Evolutionary conservation across 352 stramenopile genomes (phyloP), one percentile per base, ranked within the genome.

Genomic region (Globisporangium yorkense): DNA sequence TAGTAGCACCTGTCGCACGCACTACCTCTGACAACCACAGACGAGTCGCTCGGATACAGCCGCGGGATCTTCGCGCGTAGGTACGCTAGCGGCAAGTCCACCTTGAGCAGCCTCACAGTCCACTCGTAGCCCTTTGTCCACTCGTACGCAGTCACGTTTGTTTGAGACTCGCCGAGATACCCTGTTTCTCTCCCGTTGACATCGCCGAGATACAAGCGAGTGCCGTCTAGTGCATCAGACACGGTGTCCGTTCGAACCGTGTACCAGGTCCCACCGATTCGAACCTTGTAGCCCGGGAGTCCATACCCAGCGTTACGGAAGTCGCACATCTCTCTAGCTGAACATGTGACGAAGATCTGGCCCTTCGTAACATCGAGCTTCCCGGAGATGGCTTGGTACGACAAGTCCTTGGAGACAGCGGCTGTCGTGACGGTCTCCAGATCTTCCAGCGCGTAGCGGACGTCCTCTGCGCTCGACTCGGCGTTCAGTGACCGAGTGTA

Each of bases 81-180:
- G 40, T 84, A 85, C 3, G 15, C 40, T 2, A 90, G 59, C 2
- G 74, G 70, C 45, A 55, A 49, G 13, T 59, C 50, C 12, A 90
- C 66, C 12, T 56, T 63, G 10, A 92, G 62, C 72, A 92, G 72
- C 5, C 68, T 59, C 5, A 87, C 78, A 4, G 67, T 72, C 78
- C 79, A 92, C 2, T 74, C 53, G 43, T 90, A 90, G 27, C 83
- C 83, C 55, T 84, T 88, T 10, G 74, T 73, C 83, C 80, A 92
- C 54, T 90, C 80, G 46, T 80, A 85, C 1, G 87, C 77, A 0
- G 64, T 70, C 20, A 87, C 63, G 7, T 59, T 59, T 0, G 62
- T 82, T 9, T 71, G 27, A 0, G 73, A 82, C 0, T 44, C 61
- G 13, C 78, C 76, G 15, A 61, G 18, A 54, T 88, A 92, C 12